Evolutionary conservation across 768 basidiomycete genomes (phyloP).

Genomic region (Rhodotorula toruloides): DNA sequence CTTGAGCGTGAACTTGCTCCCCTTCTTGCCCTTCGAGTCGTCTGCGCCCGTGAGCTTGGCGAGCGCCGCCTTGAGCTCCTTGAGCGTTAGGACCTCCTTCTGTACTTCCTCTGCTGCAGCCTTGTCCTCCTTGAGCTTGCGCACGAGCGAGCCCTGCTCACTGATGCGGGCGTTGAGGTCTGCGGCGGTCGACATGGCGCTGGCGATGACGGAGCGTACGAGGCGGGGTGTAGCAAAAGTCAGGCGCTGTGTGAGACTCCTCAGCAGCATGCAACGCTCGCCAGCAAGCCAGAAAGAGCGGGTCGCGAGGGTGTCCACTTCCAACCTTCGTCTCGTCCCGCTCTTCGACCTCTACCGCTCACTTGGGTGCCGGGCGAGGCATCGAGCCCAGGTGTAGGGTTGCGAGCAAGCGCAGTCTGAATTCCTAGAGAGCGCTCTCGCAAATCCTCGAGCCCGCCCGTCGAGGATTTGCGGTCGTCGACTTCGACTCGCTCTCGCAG

Average conservation of each 20-base stretch:
- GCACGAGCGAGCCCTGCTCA: constrained; percentile 31
- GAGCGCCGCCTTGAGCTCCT: constrained; percentile 45
- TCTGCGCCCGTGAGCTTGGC: constrained; percentile 50
- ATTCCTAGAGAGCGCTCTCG: no score
- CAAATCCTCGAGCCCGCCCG: no score
- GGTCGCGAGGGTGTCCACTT: no score
- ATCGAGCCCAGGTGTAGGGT: no score
- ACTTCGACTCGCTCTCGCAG: no score
- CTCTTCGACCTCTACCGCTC: no score
- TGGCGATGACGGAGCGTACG: not conserved
- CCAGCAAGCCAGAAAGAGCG: not conserved
- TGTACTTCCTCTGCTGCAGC: constrained; percentile 6
- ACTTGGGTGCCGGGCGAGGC: no score
- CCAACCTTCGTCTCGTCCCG: no score
- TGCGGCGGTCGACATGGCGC: constrained; percentile 24
- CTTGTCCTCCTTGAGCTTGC: constrained; percentile 38
- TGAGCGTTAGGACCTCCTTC: constrained; percentile 21
- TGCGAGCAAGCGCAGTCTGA: no score
- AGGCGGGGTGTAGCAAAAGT: not conserved
- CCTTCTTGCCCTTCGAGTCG: constrained; percentile 41
- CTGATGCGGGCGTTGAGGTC: constrained; percentile 33
- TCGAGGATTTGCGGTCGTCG: no score
- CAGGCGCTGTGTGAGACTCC: not conserved
- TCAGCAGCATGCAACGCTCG: constrained; percentile 3
- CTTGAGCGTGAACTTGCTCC: constrained; percentile 64